Percentiles rank a stretch among this genome's conserved stretches.
Evolutionary conservation across 768 basidiomycete species (phyloP).

Genomic region (Leccinum uliginosum): DNA sequence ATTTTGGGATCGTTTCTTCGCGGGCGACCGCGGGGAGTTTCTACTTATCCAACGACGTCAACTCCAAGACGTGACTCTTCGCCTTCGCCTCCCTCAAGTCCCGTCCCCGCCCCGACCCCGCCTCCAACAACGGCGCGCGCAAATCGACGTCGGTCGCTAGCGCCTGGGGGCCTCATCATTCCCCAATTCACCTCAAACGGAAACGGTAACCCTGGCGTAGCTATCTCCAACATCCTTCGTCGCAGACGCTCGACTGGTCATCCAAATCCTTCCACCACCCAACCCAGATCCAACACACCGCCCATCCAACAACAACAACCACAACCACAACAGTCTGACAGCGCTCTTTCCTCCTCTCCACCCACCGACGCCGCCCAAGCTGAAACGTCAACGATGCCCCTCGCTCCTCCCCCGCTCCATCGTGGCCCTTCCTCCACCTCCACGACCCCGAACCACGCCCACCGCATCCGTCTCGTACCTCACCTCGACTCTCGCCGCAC

Average conservation of each 20-base stretch:
- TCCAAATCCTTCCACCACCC: conserved; percentile 27
- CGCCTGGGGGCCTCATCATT: conserved; percentile 32
- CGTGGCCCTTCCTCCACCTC: conserved; percentile 18
- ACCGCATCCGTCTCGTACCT: conserved; percentile 91
- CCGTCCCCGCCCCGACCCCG: conserved; percentile 29
- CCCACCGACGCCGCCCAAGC: conserved; percentile 6
- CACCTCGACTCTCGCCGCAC: conserved; percentile 89
- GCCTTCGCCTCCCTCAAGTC: conserved; percentile 43
- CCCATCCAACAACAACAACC: not conserved
- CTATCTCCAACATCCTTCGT: conserved; percentile 60
- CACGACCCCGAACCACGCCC: conserved; percentile 31
- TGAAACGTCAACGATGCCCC: conserved; percentile 12
- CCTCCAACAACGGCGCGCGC: conserved; percentile 15
- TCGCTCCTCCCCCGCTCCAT: conserved; percentile 20
- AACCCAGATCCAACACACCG: not conserved
- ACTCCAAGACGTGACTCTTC: conserved; percentile 27
- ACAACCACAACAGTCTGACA: not conserved
- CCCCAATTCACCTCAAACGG: conserved; percentile 32
- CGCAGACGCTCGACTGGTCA: conserved; percentile 63
- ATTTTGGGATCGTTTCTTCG: conserved; percentile 74
- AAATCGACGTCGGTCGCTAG: conserved; percentile 39
- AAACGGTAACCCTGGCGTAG: conserved; percentile 16
- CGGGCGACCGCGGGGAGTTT: conserved; percentile 55
- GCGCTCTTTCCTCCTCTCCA: conserved; percentile 13
- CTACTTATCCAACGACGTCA: conserved; percentile 39